Evolutionary conservation across 768 basidiomycete species (phyloP), one percentile per base, ranked within the genome.

Genomic region (Phaeotremella fagi): DNA sequence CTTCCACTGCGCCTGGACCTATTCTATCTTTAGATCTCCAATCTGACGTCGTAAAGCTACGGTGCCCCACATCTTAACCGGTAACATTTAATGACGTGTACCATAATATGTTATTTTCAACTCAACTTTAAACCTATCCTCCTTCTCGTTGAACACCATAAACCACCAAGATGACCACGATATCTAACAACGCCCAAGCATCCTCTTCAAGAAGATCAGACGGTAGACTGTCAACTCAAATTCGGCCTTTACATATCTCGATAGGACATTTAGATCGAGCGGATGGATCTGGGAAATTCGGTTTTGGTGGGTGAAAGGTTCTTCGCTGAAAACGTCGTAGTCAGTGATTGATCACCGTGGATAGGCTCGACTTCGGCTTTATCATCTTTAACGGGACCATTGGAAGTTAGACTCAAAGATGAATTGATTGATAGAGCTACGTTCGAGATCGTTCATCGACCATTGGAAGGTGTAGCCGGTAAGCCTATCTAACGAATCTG

Each of bases 351-450:
- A 23, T 14, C 1, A 26, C 2, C 27, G 50, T 4, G n/a, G 29
- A 3, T 52, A 76, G 75, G 75, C 9, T 56, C 69, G 1, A 70
- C 66, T 1, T 45, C 73, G 1, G 70, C 75, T 0, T 51, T 78
- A 0, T 74, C 74, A 0, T 69, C 69, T 5, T 66, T 77, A 36
- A 59, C 71, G 23, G 77, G 77, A 4, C 77, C 77, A 2, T 62
- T 70, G 2, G 77, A 78, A 50, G 76, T 77, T 3, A 57, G 75
- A 18, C 52, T 77, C 12, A 62, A 74, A 24, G 74, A 77, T 43
- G 77, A 77, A 52, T 53, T 72, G 24, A 68, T 77, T 16, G 73
- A 75, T 54, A 52, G 66, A 50, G 75, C 77, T 1, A 75, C 76
- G 1, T 60, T 78, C 23, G 74, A 77, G 45, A 59, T 78, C 31